These are phyloP conservation scores for Triticum timopheevii DNA, from an alignment of 176 grass and related monocot species.

Conservation along the genomic window DNA sequence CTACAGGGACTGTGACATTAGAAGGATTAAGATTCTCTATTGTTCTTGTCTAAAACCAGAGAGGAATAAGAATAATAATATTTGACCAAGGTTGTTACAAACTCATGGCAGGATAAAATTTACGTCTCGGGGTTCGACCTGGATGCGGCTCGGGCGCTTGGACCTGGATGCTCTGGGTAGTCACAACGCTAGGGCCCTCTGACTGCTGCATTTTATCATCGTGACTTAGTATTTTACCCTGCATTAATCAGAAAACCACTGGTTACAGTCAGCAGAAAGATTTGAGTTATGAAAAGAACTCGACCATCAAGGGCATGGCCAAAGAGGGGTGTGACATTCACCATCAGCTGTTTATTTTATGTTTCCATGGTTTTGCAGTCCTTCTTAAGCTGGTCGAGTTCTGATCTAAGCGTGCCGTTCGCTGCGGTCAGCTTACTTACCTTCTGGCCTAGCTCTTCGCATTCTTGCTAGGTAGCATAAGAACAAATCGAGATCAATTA, in stretches of 20 bases:
- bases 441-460: constrained; percentile 60
- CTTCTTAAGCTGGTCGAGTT: constrained; percentile 51
- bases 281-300: background rate
- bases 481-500: constrained; percentile 10
- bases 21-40: too few relatives aligned
- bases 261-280: background rate
- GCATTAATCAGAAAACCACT: background rate
- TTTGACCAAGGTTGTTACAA: too few relatives aligned
- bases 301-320: background rate
- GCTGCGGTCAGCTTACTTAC: constrained; percentile 41
- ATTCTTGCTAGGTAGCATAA: constrained; percentile 67
- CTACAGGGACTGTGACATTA: too few relatives aligned
- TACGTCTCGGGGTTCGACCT: too few relatives aligned
- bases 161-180: constrained; percentile 37
- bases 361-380: constrained; percentile 51
- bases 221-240: constrained; percentile 36
- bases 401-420: constrained; percentile 40
- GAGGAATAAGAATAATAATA: too few relatives aligned
- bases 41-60: too few relatives aligned
- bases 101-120: too few relatives aligned
- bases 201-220: constrained; percentile 28
- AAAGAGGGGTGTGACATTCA: constrained; percentile 12
- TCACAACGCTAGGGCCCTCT: constrained; percentile 16
- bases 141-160: constrained; percentile 23
- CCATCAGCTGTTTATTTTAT: constrained; percentile 57